phyloP scores from a whole-genome alignment of 768 basidiomycete genomes.

The Mycena amicta region DNA sequence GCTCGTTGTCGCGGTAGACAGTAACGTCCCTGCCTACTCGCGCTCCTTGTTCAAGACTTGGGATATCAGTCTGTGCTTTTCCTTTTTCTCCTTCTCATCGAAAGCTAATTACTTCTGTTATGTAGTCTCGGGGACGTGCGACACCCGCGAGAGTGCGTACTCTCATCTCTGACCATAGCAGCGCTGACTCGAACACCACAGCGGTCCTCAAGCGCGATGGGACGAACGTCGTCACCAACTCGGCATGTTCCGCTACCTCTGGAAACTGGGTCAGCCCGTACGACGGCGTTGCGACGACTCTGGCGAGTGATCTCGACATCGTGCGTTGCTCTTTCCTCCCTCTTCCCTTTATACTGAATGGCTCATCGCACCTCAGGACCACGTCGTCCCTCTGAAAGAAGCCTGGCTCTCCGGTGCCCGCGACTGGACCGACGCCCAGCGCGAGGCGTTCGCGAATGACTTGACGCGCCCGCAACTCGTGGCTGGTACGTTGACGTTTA shows the following conservation, averaged over 20 bases:
- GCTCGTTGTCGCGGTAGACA: conserved; percentile 43
- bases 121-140: conserved; percentile 51
- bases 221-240: conserved; percentile 43
- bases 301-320: conserved; percentile 54
- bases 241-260: conserved; percentile 45
- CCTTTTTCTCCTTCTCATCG: background rate
- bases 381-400: conserved; percentile 59
- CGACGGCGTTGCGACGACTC: conserved; percentile 46
- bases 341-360: background rate
- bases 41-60: conserved; percentile 49
- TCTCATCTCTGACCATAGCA: background rate
- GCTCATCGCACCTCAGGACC: conserved; percentile 38
- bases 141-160: conserved; percentile 53
- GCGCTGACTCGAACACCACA: conserved; percentile 19
- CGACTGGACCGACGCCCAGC: conserved; percentile 50
- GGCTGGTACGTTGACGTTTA: conserved; percentile 36
- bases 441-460: conserved; percentile 58
- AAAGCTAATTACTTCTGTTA: background rate
- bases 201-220: conserved; percentile 50
- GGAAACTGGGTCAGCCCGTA: conserved; percentile 57
- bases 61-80: conserved; percentile 44
- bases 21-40: conserved; percentile 43
- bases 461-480: conserved; percentile 56
- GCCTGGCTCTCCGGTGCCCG: conserved; percentile 62
- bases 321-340: conserved; percentile 29